Evolutionary conservation across 2,329 filamentous ascomycete species (phyloP).

Genomic region (Zasmidium angulare): DNA sequence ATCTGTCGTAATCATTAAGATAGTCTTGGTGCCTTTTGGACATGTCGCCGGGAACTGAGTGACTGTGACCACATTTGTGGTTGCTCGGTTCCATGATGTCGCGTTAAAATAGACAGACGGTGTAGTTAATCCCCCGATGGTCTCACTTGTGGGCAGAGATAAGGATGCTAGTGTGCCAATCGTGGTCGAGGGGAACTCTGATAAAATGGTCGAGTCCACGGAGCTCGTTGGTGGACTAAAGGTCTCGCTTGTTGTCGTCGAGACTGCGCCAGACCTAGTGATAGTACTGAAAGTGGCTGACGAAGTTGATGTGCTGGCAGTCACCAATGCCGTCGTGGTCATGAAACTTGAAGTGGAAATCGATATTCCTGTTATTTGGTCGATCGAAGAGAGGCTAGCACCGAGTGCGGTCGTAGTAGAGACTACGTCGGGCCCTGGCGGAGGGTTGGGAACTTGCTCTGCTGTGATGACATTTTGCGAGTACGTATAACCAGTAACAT

Average conservation of each 20-base stretch:
- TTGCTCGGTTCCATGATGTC: background rate
- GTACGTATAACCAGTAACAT: constrained; percentile 3
- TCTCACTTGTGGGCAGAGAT: no score
- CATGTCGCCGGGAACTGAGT: background rate
- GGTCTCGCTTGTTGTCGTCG: no score
- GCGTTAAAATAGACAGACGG: background rate
- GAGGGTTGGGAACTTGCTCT: constrained; percentile 4
- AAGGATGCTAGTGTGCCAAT: no score
- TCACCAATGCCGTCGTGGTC: no score
- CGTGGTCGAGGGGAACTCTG: no score
- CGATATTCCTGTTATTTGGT: background rate
- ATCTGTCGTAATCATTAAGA: background rate
- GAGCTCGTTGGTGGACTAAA: no score
- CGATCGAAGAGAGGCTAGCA: no score
- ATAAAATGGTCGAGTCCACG: no score
- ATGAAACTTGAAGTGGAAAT: background rate
- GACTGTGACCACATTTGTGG: background rate
- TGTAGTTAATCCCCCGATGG: background rate
- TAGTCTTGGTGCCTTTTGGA: background rate
- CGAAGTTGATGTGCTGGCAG: no score
- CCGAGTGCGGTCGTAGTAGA: constrained; percentile 5
- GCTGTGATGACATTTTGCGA: background rate
- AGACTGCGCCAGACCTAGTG: no score
- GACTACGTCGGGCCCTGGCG: background rate
- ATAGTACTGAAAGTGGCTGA: no score